Evolutionary conservation across 192 early-diverging fungal species (phyloP).

Genomic region (Coemansia sp.): DNA sequence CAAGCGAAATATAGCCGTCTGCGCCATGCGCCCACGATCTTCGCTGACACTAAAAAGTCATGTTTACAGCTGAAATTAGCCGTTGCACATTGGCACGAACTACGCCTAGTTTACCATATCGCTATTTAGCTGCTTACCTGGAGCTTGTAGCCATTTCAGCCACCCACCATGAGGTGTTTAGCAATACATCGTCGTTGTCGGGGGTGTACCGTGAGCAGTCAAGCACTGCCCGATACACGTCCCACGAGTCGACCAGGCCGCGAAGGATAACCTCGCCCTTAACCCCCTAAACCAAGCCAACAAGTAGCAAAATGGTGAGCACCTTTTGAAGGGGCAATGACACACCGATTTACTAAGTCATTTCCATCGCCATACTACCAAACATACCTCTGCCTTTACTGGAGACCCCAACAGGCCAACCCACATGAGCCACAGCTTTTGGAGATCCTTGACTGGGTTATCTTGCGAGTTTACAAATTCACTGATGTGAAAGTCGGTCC

Average conservation of each 20-base stretch:
- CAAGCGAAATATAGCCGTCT: constrained; percentile 42
- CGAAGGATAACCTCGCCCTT: constrained; percentile 35
- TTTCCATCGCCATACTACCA: not conserved
- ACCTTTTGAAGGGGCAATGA: not conserved
- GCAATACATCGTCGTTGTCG: constrained; percentile 42
- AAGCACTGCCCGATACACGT: constrained; percentile 41
- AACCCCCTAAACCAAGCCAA: constrained; percentile 5
- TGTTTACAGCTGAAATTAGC: not conserved
- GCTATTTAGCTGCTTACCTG: constrained; percentile 1
- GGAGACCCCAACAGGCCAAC: constrained; percentile 38
- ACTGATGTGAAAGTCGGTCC: constrained; percentile 41
- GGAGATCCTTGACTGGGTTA: constrained; percentile 12
- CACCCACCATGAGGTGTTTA: constrained; percentile 42
- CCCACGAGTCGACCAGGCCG: constrained; percentile 37
- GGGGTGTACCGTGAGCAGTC: constrained; percentile 43
- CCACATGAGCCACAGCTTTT: constrained; percentile 41
- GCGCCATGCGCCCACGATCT: constrained; percentile 28
- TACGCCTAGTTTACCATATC: not conserved
- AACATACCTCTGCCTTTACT: constrained; percentile 16
- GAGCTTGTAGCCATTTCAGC: constrained; percentile 34
- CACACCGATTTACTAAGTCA: no score
- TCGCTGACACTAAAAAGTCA: constrained; percentile 15
- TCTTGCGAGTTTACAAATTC: constrained; percentile 22
- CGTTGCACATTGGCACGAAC: not conserved
- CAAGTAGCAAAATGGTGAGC: not conserved